Evolutionary conservation across 2,329 filamentous ascomycete species (phyloP), one percentile per base, ranked within the genome.

Genomic region (Xenosphaeropsis pyriputrescens): DNA sequence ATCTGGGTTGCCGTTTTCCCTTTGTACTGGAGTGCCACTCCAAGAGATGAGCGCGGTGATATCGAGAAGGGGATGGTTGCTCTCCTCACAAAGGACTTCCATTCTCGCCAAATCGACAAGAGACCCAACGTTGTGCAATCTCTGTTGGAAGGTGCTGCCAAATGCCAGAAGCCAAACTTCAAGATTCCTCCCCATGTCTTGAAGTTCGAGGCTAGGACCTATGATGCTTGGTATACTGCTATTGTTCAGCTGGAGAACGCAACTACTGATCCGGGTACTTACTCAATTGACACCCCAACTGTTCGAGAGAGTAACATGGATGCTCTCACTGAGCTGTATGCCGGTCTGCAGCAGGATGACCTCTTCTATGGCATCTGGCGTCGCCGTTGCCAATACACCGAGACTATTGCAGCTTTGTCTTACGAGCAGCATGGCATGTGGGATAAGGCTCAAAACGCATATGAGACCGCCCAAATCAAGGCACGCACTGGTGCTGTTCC

Each of bases 371-470:
- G 91, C 7, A 93, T 88, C 1, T 98, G 91, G 91, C 78, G 91
- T 41, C 77, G 91, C 40, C 79, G 91, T 34, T 94, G 88, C 56
- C 85, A 94, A 47, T 98, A 94, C 53, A 82, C 98, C 5, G 93
- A 98, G 64, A 96, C 88, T 7, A 99, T 98, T 54, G 85, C 91
- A 12, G 91, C 88, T 2, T 66, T 99, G 6, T 98, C 91, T 0
- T 98, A 95, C 50, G 93, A 99, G 61, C 93, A 99, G 56, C 93
- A 93, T 50, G 91, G 91, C 35, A 93, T 96, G 74, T 98, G 91
- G 93, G 91, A 98, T 51, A 96, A 96, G 60, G 88, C 93, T 1
- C 93, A 98, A 61, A 83, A 84, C 52, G 80, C 95, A 64, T 98
- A 96, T 57, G 91, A 99, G 58, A 80, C 80, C 39, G 91, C 93